Evolutionary conservation across 2,329 filamentous ascomycete species (phyloP).

Genomic region (Neopestalotiopsis sp.): DNA sequence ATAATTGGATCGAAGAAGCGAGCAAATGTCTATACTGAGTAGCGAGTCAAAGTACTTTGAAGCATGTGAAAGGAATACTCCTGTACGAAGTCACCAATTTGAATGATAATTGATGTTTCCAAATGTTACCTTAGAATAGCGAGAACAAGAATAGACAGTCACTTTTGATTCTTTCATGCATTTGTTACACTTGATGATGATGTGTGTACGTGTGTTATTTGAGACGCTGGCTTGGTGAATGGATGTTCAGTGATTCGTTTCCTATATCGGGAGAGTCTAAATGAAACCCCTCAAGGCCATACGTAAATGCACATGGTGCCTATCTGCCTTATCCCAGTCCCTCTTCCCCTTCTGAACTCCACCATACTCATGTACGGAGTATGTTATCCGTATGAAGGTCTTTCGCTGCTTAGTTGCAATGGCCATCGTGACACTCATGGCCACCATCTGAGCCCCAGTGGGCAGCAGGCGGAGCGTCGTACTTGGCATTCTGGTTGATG

Average conservation of each 20-base stretch:
- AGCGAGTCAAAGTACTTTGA: slow-evolving; percentile 4
- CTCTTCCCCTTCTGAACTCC: no score
- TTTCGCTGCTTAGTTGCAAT: not conserved
- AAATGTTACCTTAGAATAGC: not conserved
- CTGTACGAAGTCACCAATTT: not conserved
- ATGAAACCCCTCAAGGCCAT: no score
- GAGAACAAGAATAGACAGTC: slow-evolving; percentile 10
- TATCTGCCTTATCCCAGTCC: no score
- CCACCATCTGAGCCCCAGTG: not conserved
- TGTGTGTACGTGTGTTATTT: not conserved
- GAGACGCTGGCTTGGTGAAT: not conserved
- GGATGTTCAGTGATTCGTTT: no score
- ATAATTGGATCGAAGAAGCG: not conserved
- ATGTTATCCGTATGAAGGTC: not conserved
- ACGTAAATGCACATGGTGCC: no score
- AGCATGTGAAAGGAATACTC: slow-evolving; percentile 14
- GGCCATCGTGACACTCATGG: not conserved
- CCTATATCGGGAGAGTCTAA: no score
- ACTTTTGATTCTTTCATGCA: not conserved
- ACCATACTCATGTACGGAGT: no score
- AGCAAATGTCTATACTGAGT: not conserved
- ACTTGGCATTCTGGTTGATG: not conserved
- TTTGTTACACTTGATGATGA: not conserved
- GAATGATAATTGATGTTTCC: not conserved
- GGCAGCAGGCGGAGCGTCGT: not conserved